Evolutionary conservation across 495 filamentous ascomycete species (phyloP).

Genomic region (Xylaria flabelliformis): DNA sequence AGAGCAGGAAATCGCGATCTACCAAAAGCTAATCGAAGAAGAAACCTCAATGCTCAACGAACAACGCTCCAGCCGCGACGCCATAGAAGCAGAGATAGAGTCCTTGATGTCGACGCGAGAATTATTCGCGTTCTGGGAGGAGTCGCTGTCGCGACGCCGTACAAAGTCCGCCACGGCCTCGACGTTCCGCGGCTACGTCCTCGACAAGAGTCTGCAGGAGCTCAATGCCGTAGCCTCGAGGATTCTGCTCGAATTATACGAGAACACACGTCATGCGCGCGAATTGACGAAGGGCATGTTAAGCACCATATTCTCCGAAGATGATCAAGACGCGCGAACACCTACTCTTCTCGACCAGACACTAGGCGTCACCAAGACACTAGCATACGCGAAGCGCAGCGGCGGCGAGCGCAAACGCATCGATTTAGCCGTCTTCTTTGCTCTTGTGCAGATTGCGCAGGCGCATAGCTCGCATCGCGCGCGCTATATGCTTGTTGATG

Average conservation of each 20-base stretch:
- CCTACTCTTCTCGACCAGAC: constrained; percentile 31
- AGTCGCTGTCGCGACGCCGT: constrained; percentile 32
- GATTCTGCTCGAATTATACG: constrained; percentile 40
- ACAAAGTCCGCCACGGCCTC: constrained; percentile 22
- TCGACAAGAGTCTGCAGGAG: constrained; percentile 35
- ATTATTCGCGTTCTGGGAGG: constrained; percentile 40
- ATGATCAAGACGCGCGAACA: constrained; percentile 2
- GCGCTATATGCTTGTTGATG: constrained; percentile 44
- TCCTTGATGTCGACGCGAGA: constrained; percentile 27
- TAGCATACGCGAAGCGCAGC: constrained; percentile 43
- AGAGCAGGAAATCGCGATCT: constrained; percentile 19
- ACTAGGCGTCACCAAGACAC: constrained; percentile 27
- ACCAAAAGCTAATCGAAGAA: constrained; percentile 21
- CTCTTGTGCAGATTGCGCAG: constrained; percentile 39
- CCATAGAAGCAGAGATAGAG: constrained; percentile 20
- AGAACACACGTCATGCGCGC: constrained; percentile 36
- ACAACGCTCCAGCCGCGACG: constrained; percentile 2
- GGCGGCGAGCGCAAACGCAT: constrained; percentile 46
- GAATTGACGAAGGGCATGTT: constrained; percentile 36
- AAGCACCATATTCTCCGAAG: constrained; percentile 28
- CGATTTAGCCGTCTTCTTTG: constrained; percentile 46
- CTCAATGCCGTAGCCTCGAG: constrained; percentile 38
- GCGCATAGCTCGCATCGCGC: constrained; percentile 38
- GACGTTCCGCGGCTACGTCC: constrained; percentile 37
- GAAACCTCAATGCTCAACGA: constrained; percentile 21